phyloP scores from a whole-genome alignment of 1,284 basidiomycete species.

The Cryptococcus jaspeensis region DNA sequence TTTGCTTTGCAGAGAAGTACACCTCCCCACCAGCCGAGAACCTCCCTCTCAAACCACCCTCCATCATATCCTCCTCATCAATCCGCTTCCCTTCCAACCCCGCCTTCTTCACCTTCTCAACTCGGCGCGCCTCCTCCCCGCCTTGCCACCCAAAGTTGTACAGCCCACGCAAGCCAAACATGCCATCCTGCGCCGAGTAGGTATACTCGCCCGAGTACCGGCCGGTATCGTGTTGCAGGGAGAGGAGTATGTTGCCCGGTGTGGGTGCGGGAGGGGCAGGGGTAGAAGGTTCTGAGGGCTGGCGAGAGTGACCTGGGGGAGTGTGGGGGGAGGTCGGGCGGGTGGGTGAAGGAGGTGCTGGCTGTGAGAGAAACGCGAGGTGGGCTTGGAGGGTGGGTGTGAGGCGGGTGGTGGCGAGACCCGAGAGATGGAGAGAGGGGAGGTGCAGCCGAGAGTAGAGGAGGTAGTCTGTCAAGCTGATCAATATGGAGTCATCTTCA shows the following conservation, averaged over 20 bases:
- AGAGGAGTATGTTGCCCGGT: constrained; percentile 77
- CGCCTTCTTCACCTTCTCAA: constrained; percentile 25
- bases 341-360: constrained; percentile 28
- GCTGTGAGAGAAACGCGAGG: constrained; percentile 47
- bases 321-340: constrained; percentile 27
- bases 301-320: constrained; percentile 51
- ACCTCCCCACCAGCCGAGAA: constrained; percentile 90
- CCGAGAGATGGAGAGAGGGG: constrained; percentile 82
- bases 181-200: constrained; percentile 88
- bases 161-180: constrained; percentile 86
- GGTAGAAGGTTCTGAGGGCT: constrained; percentile 63
- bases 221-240: constrained; percentile 86
- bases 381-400: constrained; percentile 53
- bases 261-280: constrained; percentile 38
- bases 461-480: constrained; percentile 54
- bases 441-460: constrained; percentile 90
- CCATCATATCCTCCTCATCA: constrained; percentile 85
- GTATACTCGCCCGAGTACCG: constrained; percentile 92
- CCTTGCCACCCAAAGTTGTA: constrained; percentile 76
- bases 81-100: constrained; percentile 59
- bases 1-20: constrained; percentile 89
- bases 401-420: constrained; percentile 79
- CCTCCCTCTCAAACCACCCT: constrained; percentile 82
- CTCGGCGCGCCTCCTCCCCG: constrained; percentile 43
- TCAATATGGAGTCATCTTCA: background rate